phyloP scores from a whole-genome alignment of 202 grass and related monocot genomes.

The Saccharum hybrid region DNA sequence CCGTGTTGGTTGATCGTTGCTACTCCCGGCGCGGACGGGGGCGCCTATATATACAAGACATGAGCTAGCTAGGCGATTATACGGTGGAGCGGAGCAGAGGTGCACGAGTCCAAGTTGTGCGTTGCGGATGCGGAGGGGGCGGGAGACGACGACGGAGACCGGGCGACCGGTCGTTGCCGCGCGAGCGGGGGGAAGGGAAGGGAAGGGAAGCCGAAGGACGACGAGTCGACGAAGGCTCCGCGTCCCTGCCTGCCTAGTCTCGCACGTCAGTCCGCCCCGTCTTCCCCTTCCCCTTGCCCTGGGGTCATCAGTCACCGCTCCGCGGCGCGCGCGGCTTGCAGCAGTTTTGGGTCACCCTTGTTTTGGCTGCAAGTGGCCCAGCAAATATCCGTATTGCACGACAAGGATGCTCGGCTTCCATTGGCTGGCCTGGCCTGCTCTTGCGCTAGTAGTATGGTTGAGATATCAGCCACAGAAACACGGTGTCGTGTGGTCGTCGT shows the following conservation, averaged over 20 bases:
- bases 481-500: too few species aligned
- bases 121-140: not conserved
- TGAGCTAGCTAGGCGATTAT: not conserved
- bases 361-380: not conserved
- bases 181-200: not conserved
- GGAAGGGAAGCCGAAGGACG: too few species aligned
- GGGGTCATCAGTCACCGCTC: too few species aligned
- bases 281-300: not conserved
- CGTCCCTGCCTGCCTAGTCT: not conserved
- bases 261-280: not conserved
- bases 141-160: not conserved
- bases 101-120: constrained; percentile 37
- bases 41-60: not conserved
- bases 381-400: not conserved
- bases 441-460: not conserved
- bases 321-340: not conserved
- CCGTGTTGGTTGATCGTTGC: not conserved
- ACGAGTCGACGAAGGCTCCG: constrained; percentile 29
- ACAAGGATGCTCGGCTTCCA: not conserved
- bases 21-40: not conserved
- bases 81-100: not conserved
- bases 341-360: not conserved
- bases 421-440: not conserved
- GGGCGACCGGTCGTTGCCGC: constrained; percentile 27
- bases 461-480: constrained; percentile 5